Evolutionary conservation across 1,284 basidiomycete genomes (phyloP), one percentile per base, ranked within the genome.

Genomic region (Pisolithus thermaeus): DNA sequence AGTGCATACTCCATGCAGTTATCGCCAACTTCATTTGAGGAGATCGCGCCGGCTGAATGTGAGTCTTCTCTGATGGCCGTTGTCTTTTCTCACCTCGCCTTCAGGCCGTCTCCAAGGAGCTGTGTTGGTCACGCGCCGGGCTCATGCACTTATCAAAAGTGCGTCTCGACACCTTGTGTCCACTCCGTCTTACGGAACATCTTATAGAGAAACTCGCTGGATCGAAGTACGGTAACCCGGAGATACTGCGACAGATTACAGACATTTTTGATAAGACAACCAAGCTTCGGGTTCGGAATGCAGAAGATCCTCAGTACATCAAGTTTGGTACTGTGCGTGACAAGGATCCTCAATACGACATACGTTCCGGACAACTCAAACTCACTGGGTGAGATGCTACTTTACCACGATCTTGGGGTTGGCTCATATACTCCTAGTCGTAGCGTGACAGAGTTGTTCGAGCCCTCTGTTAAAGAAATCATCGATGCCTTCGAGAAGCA

Each of bases 191-290:
- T 36, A 72, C 61, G 50, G 18, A 51, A 47, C 20, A 51, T 71
- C 28, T 59, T 27, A 22, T 39, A 73, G 71, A 55, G 35, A 68
- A 61, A 49, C 59, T 73, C 58, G 50, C 55, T 22, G 55, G 62
- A 32, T 60, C 67, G 52, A 52, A 60, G 55, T 64, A 71, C 60
- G 56, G 58, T 20, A 56, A 18, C 37, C 51, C 61, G 0, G 72
- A 69, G 1, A 41, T 76, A 73, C 39, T 80, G 25, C 65, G 67
- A 4, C 62, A 72, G 38, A 79, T 81, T 52, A 63, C 66, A 0
- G 63, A 70, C 1, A 69, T 69, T 25, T 82, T 81, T 40, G 80
- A 81, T 61, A 76, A 72, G 53, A 73, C 71, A 0, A 74, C 78
- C 9, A 82, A 81, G 52, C 61, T 74, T 42, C 65, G 69, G 39